Evolutionary conservation across 2,329 filamentous ascomycete species (phyloP).

Genomic region (Sphaerulina populicola): DNA sequence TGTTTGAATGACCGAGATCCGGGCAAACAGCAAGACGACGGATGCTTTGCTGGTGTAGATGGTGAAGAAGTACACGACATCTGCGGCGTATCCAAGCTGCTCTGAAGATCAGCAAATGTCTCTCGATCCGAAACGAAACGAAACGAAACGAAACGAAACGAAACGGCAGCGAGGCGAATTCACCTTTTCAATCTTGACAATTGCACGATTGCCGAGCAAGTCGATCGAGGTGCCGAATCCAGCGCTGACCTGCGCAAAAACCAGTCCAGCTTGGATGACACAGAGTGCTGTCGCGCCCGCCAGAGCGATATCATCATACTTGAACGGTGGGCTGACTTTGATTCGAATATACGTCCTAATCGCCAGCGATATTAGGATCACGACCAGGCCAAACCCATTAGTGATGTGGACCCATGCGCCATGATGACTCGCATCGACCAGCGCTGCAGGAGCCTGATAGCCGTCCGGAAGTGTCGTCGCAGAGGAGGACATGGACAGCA

Average conservation of each 20-base stretch:
- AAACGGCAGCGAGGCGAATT: not conserved
- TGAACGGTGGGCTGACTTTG: conserved; percentile 27
- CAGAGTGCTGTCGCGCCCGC: conserved; percentile 32
- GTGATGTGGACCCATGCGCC: conserved; percentile 37
- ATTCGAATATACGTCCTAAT: conserved; percentile 37
- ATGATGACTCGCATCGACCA: conserved; percentile 28
- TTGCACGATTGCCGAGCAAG: conserved; percentile 19
- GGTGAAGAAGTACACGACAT: conserved; percentile 39
- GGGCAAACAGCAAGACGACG: conserved; percentile 39
- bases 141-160: no score
- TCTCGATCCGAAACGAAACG: no score
- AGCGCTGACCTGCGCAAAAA: conserved; percentile 34
- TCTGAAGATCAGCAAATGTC: not conserved
- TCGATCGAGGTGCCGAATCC: conserved; percentile 36
- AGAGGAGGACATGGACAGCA: conserved; percentile 3
- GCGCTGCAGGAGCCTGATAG: conserved; percentile 11
- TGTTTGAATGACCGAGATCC: conserved; percentile 38
- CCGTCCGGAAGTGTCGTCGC: conserved; percentile 7
- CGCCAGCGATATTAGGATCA: conserved; percentile 35
- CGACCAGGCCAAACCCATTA: conserved; percentile 34
- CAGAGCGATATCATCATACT: conserved; percentile 33
- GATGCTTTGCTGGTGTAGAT: conserved; percentile 41
- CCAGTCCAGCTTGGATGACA: conserved; percentile 33
- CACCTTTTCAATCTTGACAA: conserved; percentile 34
- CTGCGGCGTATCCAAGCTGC: conserved; percentile 35